These are phyloP conservation scores for Rosa lucieae DNA, from an alignment of 306 rosid genomes.

Conservation along the genomic window DNA sequence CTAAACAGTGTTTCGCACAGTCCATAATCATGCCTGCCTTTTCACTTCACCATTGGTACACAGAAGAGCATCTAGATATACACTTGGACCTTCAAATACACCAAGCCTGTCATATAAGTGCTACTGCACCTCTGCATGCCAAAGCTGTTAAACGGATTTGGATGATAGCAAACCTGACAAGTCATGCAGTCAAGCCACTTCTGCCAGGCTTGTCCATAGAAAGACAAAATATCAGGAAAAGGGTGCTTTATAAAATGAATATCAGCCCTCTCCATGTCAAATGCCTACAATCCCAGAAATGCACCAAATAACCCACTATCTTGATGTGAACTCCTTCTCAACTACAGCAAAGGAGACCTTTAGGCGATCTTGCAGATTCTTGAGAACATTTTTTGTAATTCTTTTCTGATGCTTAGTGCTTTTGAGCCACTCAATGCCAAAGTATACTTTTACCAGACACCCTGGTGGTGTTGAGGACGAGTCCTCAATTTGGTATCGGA, in stretches of 20 bases:
- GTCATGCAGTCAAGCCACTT: neutral
- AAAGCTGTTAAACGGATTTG: neutral
- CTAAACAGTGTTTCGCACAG: neutral
- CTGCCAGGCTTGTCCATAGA: neutral
- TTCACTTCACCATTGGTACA: neutral
- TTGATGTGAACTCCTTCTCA: conserved; percentile 65
- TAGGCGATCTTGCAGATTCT: conserved; percentile 51
- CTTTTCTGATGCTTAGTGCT: conserved; percentile 73
- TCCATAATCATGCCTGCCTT: neutral
- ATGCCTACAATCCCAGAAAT: conserved; percentile 8
- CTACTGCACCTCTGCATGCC: conserved; percentile 9
- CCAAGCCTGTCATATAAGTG: neutral
- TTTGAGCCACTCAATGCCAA: conserved; percentile 93
- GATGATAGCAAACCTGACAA: conserved; percentile 8
- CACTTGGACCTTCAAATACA: conserved; percentile 5
- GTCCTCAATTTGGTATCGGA: conserved; percentile 80
- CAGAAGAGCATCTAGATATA: neutral
- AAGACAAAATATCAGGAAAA: neutral
- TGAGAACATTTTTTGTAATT: conserved; percentile 66
- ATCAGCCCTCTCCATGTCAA: conserved; percentile 16
- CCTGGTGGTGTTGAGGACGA: conserved; percentile 45
- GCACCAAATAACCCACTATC: conserved; percentile 27
- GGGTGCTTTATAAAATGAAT: neutral
- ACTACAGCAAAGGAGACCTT: conserved; percentile 45
- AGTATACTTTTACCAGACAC: conserved; percentile 60